A percentile compares a stretch with the other conserved stretches of the same genome.
Evolutionary conservation across 2,329 filamentous ascomycete genomes (phyloP).

Genomic region (Venturiaceae sp.): DNA sequence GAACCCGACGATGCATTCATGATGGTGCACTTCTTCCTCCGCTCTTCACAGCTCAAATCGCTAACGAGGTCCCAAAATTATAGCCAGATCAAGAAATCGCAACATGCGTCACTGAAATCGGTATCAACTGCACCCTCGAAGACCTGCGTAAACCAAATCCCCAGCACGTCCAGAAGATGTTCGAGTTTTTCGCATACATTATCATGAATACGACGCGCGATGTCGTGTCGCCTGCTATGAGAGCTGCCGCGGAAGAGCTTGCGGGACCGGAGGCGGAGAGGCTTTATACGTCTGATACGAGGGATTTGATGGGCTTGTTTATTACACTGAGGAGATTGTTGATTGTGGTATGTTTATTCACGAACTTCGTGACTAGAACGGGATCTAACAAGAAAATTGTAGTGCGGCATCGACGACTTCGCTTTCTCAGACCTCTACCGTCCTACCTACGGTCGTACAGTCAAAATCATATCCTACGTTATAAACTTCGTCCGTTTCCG

Average conservation of each 20-base stretch:
- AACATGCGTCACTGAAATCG: conserved; percentile 94
- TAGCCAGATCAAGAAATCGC: conserved; percentile 72
- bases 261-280: conserved; percentile 72
- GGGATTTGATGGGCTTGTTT: conserved; percentile 95
- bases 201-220: conserved; percentile 90
- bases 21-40: conserved; percentile 29
- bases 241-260: conserved; percentile 78
- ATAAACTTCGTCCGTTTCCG: conserved; percentile 99
- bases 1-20: conserved; percentile 40
- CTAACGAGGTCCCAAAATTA: conserved; percentile 7
- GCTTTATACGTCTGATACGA: conserved; percentile 74
- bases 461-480: conserved; percentile 93
- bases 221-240: conserved; percentile 90
- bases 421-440: conserved; percentile 86
- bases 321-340: conserved; percentile 71
- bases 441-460: conserved; percentile 79
- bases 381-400: not conserved
- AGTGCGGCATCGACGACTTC: conserved; percentile 90
- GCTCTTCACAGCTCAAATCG: not conserved
- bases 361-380: not conserved
- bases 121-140: conserved; percentile 74
- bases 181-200: conserved; percentile 94
- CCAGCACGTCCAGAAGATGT: conserved; percentile 90
- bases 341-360: conserved; percentile 42
- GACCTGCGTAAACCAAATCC: conserved; percentile 93